Conservation (phyloP, 2,329 filamentous ascomycete genomes). For the Zopfia rhizophila region DNA sequence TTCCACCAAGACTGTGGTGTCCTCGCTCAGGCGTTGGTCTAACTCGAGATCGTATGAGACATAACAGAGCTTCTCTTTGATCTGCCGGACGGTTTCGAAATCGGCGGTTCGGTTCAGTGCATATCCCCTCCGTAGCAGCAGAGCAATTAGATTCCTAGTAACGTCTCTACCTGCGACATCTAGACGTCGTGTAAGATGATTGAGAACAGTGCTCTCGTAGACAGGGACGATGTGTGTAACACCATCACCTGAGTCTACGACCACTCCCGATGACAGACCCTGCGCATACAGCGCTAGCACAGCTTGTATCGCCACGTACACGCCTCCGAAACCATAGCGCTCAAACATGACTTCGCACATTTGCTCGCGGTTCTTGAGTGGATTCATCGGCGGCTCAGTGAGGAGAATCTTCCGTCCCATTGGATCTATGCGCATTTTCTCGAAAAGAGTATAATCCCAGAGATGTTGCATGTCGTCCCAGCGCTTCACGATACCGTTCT, state of each 20-base stretch:
- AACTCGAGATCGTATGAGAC: constrained; percentile 98
- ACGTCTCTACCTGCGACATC: constrained; percentile 97
- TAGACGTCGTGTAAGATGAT: constrained; percentile 92
- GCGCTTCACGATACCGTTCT: constrained; percentile 99
- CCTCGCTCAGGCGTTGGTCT: constrained; percentile 94
- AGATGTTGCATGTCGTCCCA: constrained; percentile 99
- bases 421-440: constrained; percentile 95
- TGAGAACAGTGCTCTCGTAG: constrained; percentile 97
- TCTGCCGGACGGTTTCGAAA: constrained; percentile 97
- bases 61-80: constrained; percentile 99
- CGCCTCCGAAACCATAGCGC: constrained; percentile 92
- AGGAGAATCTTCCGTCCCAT: constrained; percentile 95
- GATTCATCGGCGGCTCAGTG: constrained; percentile 98
- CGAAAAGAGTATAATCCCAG: constrained; percentile 98
- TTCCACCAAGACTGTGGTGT: constrained; percentile 96
- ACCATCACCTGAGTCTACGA: constrained; percentile 97
- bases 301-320: constrained; percentile 98
- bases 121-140: constrained; percentile 92
- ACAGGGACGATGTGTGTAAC: constrained; percentile 99
- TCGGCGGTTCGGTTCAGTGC: constrained; percentile 97
- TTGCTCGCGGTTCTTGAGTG: constrained; percentile 93
- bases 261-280: constrained; percentile 85
- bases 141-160: constrained; percentile 96
- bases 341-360: constrained; percentile 99
- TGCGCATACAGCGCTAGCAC: constrained; percentile 96